Evolutionary conservation across 2,329 filamentous ascomycete species (phyloP).

Genomic region (Calonectria pauciramosa): DNA sequence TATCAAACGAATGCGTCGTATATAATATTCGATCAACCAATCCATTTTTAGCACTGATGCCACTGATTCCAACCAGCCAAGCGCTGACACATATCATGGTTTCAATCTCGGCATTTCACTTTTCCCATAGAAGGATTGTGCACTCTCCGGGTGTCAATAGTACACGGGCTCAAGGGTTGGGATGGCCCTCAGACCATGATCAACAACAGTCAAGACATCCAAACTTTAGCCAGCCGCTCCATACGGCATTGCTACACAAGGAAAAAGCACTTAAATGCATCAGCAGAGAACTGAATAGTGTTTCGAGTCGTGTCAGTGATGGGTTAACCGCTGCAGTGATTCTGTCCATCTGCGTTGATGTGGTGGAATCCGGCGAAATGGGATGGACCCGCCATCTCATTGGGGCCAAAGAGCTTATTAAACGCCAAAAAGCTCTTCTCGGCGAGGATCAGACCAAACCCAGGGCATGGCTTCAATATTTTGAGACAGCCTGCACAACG

Average conservation of each 20-base stretch:
- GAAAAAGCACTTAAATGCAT: constrained; percentile 20
- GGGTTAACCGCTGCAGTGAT: constrained; percentile 23
- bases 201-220: background rate
- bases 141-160: background rate
- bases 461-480: constrained; percentile 17
- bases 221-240: background rate
- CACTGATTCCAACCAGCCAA: constrained; percentile 21
- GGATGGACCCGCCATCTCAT: constrained; percentile 24
- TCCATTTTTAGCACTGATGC: constrained; percentile 28
- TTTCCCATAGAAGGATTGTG: constrained; percentile 20
- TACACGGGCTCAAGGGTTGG: background rate
- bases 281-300: constrained; percentile 2
- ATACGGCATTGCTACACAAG: constrained; percentile 22
- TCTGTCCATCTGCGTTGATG: constrained; percentile 26
- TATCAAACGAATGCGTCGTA: constrained; percentile 30
- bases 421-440: constrained; percentile 2
- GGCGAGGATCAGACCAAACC: background rate
- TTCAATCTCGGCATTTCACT: constrained; percentile 29
- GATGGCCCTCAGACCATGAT: background rate
- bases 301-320: background rate
- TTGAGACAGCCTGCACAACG: constrained; percentile 31
- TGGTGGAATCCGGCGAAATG: constrained; percentile 25
- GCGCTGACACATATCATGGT: constrained; percentile 26
- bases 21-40: constrained; percentile 25
- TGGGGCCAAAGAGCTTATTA: constrained; percentile 23